Conservation (phyloP, 352 stramenopile species). For the Phytophthora vignae region DNA sequence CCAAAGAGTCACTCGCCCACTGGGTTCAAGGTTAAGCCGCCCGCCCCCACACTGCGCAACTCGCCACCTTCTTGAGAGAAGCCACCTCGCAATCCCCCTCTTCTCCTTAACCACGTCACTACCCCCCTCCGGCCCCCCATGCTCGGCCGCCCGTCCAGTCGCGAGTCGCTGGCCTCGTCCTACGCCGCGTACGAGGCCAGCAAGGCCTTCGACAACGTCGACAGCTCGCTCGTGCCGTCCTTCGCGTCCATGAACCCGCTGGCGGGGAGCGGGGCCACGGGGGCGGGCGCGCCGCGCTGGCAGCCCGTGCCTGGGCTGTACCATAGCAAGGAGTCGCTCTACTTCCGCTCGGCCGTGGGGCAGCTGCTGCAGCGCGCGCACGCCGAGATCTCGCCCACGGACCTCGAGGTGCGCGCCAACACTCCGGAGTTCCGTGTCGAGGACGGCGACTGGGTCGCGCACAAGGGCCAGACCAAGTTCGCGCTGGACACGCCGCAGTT, state of each 20-base stretch:
- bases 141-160: slow-evolving; percentile 16
- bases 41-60: slow-evolving; percentile 18
- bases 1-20: slow-evolving; percentile 15
- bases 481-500: slow-evolving; percentile 69
- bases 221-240: slow-evolving; percentile 53
- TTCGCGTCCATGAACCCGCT: slow-evolving; percentile 78
- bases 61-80: slow-evolving; percentile 1
- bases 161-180: slow-evolving; percentile 26
- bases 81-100: not conserved
- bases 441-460: slow-evolving; percentile 83
- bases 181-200: slow-evolving; percentile 37
- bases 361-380: slow-evolving; percentile 74
- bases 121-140: slow-evolving; percentile 6
- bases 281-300: slow-evolving; percentile 54
- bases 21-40: slow-evolving; percentile 12
- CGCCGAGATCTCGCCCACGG: slow-evolving; percentile 70
- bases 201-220: slow-evolving; percentile 39
- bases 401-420: slow-evolving; percentile 85
- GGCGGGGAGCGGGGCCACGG: slow-evolving; percentile 36
- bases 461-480: slow-evolving; percentile 71
- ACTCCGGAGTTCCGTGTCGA: slow-evolving; percentile 86
- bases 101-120: slow-evolving; percentile 4
- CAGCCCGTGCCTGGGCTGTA: slow-evolving; percentile 76
- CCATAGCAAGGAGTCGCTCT: slow-evolving; percentile 87
- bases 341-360: slow-evolving; percentile 70